phyloP scores from a whole-genome alignment of 192 early-diverging fungal genomes.

The Rhizoclosmatium globosum region DNA sequence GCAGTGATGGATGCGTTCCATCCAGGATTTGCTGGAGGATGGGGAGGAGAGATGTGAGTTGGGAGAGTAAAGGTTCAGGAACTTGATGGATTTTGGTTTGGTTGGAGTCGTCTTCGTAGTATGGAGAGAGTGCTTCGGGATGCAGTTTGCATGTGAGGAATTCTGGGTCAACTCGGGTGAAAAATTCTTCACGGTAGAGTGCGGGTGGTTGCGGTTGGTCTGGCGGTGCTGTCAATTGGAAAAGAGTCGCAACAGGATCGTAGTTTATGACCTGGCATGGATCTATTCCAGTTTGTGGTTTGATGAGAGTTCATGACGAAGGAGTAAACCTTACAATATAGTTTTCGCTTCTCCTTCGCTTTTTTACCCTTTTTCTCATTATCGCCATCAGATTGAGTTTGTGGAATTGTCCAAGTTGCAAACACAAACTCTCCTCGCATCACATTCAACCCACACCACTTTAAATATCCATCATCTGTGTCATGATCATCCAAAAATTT shows the following conservation, averaged over 20 bases:
- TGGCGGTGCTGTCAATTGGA: not conserved
- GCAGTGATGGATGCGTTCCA: not conserved
- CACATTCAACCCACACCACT: conserved; percentile 4
- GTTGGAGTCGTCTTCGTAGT: not conserved
- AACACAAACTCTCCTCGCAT: conserved; percentile 2
- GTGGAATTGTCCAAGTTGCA: not conserved
- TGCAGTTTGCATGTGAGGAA: conserved; percentile 7
- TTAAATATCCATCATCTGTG: not conserved
- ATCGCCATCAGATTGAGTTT: not conserved
- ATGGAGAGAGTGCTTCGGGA: not conserved
- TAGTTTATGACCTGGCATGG: conserved; percentile 4
- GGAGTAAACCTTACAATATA: not conserved
- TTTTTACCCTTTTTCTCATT: not conserved
- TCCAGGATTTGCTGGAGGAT: not conserved
- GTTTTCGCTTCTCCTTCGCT: not conserved
- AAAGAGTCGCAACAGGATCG: not conserved
- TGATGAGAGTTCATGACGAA: not conserved
- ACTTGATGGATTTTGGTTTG: not conserved
- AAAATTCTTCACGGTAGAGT: not conserved
- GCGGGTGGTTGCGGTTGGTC: conserved; percentile 6
- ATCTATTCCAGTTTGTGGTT: not conserved
- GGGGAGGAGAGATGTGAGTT: not conserved
- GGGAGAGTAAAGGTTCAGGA: not conserved
- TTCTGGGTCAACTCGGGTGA: not conserved
- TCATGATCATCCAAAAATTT: not conserved